Evolutionary conservation across 306 rosid genomes (phyloP).

Genomic region (Rubus idaeus): DNA sequence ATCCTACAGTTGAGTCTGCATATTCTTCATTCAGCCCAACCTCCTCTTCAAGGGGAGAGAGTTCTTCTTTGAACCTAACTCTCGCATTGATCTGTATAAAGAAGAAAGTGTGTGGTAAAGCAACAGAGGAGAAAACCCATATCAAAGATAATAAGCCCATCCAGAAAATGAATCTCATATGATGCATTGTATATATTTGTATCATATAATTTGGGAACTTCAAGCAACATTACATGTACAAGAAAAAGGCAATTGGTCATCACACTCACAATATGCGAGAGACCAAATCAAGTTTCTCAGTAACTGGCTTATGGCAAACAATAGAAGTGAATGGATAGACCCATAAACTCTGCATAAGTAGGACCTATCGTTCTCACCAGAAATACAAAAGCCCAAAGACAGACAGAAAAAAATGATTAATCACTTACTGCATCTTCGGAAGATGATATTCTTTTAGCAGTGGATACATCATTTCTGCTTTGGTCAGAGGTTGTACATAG

Average conservation of each 20-base stretch:
- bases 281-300: not conserved
- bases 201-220: not conserved
- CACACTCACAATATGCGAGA: not conserved
- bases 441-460: constrained; percentile 59
- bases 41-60: constrained; percentile 62
- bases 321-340: not conserved
- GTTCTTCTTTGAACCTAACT: constrained; percentile 64
- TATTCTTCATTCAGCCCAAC: constrained; percentile 62
- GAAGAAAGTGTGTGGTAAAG: constrained; percentile 8
- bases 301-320: not conserved
- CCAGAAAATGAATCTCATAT: constrained; percentile 1
- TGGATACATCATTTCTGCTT: constrained; percentile 57
- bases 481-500: constrained; percentile 77
- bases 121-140: constrained; percentile 11
- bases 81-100: constrained; percentile 59
- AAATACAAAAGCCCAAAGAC: not conserved
- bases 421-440: constrained; percentile 60
- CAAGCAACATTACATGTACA: not conserved
- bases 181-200: not conserved
- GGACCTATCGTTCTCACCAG: not conserved
- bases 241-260: not conserved
- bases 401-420: constrained; percentile 18
- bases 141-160: not conserved
- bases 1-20: constrained; percentile 76
- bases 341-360: constrained; percentile 2